These are phyloP conservation scores for Wallacemonas rigidus DNA, from an alignment of 208 protist species.

Conservation along the genomic window DNA sequence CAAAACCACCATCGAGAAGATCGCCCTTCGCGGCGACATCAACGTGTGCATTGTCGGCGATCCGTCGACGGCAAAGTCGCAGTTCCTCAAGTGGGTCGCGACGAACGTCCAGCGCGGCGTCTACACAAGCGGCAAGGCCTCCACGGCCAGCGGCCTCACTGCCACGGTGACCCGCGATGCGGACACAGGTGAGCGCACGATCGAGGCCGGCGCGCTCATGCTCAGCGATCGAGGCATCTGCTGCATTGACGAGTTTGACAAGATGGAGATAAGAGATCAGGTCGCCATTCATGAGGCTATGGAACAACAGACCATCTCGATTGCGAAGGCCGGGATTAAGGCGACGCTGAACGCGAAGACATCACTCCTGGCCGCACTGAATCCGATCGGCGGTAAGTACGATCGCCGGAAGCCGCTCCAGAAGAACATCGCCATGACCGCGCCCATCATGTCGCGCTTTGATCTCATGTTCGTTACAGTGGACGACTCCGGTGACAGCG, in stretches of 20 bases:
- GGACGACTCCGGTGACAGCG: slow-evolving; percentile 96
- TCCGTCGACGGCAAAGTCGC: slow-evolving; percentile 98
- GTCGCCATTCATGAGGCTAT: slow-evolving; percentile 99
- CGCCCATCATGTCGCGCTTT: slow-evolving; percentile 99
- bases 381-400: slow-evolving; percentile 98
- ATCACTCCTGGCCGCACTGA: slow-evolving; percentile 98
- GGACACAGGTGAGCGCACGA: slow-evolving; percentile 99
- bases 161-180: slow-evolving; percentile 97
- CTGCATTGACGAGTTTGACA: slow-evolving; percentile 99
- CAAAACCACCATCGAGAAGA: slow-evolving; percentile 95
- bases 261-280: slow-evolving; percentile 99
- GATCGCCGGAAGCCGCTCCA: slow-evolving; percentile 93
- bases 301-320: slow-evolving; percentile 99
- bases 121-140: slow-evolving; percentile 98
- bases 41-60: slow-evolving; percentile 99
- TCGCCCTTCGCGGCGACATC: slow-evolving; percentile 98
- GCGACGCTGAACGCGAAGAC: slow-evolving; percentile 99
- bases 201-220: slow-evolving; percentile 99
- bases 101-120: slow-evolving; percentile 94
- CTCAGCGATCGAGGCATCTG: slow-evolving; percentile 99
- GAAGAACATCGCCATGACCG: slow-evolving; percentile 94
- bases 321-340: slow-evolving; percentile 98
- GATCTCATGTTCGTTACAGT: slow-evolving; percentile 99
- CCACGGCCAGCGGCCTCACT: slow-evolving; percentile 96
- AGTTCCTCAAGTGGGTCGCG: slow-evolving; percentile 99